Evolutionary conservation across 2,329 filamentous ascomycete genomes (phyloP).

Genomic region (Lasiodiplodia hormozganensis): DNA sequence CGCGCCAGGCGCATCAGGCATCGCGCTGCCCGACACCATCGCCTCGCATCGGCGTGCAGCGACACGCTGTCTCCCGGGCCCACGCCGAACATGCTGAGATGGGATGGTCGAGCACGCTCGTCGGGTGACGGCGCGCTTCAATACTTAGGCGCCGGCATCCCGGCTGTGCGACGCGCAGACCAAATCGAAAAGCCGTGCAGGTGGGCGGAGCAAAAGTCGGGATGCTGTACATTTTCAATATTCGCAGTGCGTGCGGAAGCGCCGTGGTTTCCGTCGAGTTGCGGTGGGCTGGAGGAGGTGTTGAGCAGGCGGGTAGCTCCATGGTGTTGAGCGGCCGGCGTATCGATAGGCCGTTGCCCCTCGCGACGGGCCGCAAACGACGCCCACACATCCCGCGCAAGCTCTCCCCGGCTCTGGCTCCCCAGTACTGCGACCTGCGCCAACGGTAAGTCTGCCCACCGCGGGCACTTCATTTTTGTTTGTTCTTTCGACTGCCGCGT

Average conservation of each 20-base stretch:
- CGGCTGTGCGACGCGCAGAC: neutral
- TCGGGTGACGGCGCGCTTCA: conserved; percentile 16
- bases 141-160: neutral
- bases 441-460: conserved; percentile 35
- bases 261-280: neutral
- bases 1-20: neutral
- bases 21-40: neutral
- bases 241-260: neutral
- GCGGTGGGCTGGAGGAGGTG: neutral
- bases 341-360: conserved; percentile 24
- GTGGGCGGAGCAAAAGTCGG: neutral
- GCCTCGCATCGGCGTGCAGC: conserved; percentile 9
- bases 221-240: neutral
- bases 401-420: neutral
- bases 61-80: neutral
- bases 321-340: neutral
- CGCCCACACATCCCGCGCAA: neutral
- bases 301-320: neutral
- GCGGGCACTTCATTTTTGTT: conserved; percentile 37
- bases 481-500: conserved; percentile 32
- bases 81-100: neutral
- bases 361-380: neutral
- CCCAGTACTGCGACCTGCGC: conserved; percentile 3
- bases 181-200: neutral
- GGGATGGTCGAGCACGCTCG: neutral